Evolutionary conservation across 768 basidiomycete species (phyloP), one percentile per base, ranked within the genome.

Genomic region (Xanthoconium purpureum): DNA sequence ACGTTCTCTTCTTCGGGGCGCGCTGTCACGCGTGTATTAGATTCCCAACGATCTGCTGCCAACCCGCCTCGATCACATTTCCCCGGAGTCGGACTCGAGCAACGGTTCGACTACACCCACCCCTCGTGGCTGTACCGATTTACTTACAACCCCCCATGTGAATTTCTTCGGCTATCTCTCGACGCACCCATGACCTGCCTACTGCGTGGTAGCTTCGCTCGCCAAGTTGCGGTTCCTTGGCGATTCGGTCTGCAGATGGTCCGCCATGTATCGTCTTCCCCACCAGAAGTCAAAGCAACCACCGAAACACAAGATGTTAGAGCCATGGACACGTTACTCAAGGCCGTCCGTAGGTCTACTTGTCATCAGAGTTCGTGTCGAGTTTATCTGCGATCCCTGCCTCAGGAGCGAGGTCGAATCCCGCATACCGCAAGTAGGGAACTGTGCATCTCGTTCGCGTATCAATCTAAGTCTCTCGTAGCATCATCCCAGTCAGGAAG

Each of bases 231-330:
- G 10, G 47, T 20, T 12, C 24, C 33, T 33, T 11, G 32, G 11
- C 32, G 32, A 12, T 47, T 49, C 47, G 42, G n/a, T 29, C 35
- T 2, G 24, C 46, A 30, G 29, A 37, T 33, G 12, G 20, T 36
- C 6, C 54, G 56, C 20, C 43, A 32, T 13, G 18, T 47, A 12
- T 55, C 62, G 4, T 52, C 54, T 53, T 52, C 44, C 10, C 10
- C 52, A 18, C 69, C 68, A 29, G 54, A 61, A 37, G 57, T 49
- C 40, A 55, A 60, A 39, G 65, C 70, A 32, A 64, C 63, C 18
- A 75, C 80, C 52, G 87, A 87, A 67, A 83, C 78, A 5, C 76
- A 83, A 53, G 82, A 85, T 69, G 76, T 88, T 13, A 77, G 73
- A 11, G 72, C 76, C 14, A 83, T 88, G 78, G 84, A 86, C 65